Percentiles rank a stretch among this genome's conserved stretches.
Conservation (phyloP, 768 basidiomycete species). For the Lyophyllum shimeji region DNA sequence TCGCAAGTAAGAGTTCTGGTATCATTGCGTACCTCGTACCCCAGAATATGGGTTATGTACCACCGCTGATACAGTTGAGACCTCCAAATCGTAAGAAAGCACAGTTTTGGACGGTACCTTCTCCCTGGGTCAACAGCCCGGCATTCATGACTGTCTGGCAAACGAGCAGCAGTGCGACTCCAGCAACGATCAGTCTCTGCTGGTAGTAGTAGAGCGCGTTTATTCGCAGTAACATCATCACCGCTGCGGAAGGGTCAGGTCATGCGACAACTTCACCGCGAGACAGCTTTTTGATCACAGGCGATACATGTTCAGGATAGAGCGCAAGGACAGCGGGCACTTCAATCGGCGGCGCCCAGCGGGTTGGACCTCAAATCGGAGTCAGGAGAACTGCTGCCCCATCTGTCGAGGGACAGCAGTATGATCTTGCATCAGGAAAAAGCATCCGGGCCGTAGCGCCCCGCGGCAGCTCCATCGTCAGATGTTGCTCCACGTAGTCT, state of each 20-base stretch:
- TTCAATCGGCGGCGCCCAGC: too few species aligned
- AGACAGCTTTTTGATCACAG: too few species aligned
- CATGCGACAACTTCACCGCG: neutral
- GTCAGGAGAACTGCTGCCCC: too few species aligned
- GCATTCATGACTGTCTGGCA: constrained; percentile 47
- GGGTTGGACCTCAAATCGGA: too few species aligned
- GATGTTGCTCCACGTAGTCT: too few species aligned
- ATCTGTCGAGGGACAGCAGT: too few species aligned
- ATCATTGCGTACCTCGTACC: constrained; percentile 27
- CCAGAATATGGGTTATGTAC: constrained; percentile 37
- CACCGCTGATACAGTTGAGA: constrained; percentile 30
- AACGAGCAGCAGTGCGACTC: constrained; percentile 36
- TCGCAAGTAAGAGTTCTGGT: neutral
- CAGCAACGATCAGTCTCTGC: constrained; percentile 28
- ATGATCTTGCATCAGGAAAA: too few species aligned
- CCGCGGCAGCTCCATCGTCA: too few species aligned
- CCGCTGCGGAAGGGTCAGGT: constrained; percentile 14
- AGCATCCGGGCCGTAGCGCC: too few species aligned
- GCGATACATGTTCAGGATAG: too few species aligned
- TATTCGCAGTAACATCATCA: constrained; percentile 61
- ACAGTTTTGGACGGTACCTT: constrained; percentile 32
- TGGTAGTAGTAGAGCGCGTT: constrained; percentile 37
- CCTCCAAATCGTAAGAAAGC: neutral
- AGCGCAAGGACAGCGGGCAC: too few species aligned
- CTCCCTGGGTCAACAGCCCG: constrained; percentile 51